These are phyloP conservation scores for Trichoderma sp. DNA, from an alignment of 2,329 filamentous ascomycete species.

Conservation along the genomic window DNA sequence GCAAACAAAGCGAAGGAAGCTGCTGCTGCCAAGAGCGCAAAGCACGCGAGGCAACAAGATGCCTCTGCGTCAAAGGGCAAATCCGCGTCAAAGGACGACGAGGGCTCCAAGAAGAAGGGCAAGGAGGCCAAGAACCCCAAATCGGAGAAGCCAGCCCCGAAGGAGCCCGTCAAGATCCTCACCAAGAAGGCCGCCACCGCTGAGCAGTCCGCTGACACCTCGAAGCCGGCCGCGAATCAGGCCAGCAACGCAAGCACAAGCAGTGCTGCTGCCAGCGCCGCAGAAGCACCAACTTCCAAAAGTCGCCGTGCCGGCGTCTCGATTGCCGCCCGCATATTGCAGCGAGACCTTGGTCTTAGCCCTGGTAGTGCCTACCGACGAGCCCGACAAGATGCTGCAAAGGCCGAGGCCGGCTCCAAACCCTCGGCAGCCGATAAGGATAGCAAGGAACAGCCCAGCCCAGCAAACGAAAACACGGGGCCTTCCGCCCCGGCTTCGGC, in stretches of 20 bases:
- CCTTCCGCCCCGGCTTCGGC: constrained; percentile 31
- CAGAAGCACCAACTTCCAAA: constrained; percentile 41
- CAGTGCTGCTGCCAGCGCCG: constrained; percentile 37
- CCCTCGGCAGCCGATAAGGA: constrained; percentile 40
- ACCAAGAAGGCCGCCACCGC: constrained; percentile 59
- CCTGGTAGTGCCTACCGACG: constrained; percentile 64
- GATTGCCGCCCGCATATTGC: constrained; percentile 65
- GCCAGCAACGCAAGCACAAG: constrained; percentile 36
- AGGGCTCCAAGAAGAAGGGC: constrained; percentile 62
- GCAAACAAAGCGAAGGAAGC: constrained; percentile 68
- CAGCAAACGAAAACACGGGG: constrained; percentile 24
- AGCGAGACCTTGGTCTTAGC: constrained; percentile 66
- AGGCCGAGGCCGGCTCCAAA: constrained; percentile 55
- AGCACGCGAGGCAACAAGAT: constrained; percentile 60
- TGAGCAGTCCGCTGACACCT: constrained; percentile 52
- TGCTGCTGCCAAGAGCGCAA: constrained; percentile 47
- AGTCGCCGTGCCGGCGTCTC: constrained; percentile 63
- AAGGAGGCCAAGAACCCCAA: constrained; percentile 63
- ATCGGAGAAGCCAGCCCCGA: constrained; percentile 51
- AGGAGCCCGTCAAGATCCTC: constrained; percentile 64
- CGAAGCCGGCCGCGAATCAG: constrained; percentile 48
- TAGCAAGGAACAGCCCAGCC: constrained; percentile 39
- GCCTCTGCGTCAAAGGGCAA: constrained; percentile 55
- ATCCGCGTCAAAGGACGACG: constrained; percentile 48
- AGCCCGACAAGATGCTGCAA: constrained; percentile 60